Base-by-base conservation (phyloP, 345 rosid genomes). In the Anastatica hierochuntica region DNA sequence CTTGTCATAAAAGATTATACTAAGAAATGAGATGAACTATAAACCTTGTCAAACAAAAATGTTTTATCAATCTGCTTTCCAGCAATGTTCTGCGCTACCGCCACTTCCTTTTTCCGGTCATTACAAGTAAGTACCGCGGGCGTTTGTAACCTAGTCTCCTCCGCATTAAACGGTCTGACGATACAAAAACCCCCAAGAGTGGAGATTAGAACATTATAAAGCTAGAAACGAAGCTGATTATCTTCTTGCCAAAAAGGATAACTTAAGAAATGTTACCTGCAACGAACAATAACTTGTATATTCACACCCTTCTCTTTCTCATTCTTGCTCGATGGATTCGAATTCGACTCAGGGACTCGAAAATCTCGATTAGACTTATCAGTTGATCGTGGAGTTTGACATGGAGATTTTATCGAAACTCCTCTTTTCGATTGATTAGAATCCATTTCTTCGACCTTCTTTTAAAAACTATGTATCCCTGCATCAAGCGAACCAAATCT, bases 251-350 rank as follows among this genome's bases (percentile, higher is more conserved):
- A 42, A 19, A 37, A 5, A 49, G 29, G n/a, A 43, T 3, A 39
- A 29, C 1, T 2, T 9, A 1, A 5, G 19, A 14, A 41, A 24
- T 37, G 68, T 40, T 42, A 92, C 99, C 99, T 85, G 86, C 99
- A 92, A 55, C 99, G 97, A 69, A 88, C 78, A 20, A 92, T 79
- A 30, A 92, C 99, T 70, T 92, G 99, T 29, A 92, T 90, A 63
- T 85, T 92, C 20, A 92, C 99, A 23, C 99, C 97, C 75, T 92
- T 92, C 7, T 92, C 98, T 64, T 72, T 88, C 46, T 92, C 98
- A 48, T 74, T 74, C 68, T 80, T 88, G 51, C 53, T 68, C 58
- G 69, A 71, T 7, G 81, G 73, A 75, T 66, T 66, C 1, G 71
- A 52, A 26, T 68, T 85, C 7, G 77, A 67, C 33, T 92, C 99